Evolutionary conservation across 169 alveolate species (phyloP).

Genomic region (Eimeria acervulina): DNA sequence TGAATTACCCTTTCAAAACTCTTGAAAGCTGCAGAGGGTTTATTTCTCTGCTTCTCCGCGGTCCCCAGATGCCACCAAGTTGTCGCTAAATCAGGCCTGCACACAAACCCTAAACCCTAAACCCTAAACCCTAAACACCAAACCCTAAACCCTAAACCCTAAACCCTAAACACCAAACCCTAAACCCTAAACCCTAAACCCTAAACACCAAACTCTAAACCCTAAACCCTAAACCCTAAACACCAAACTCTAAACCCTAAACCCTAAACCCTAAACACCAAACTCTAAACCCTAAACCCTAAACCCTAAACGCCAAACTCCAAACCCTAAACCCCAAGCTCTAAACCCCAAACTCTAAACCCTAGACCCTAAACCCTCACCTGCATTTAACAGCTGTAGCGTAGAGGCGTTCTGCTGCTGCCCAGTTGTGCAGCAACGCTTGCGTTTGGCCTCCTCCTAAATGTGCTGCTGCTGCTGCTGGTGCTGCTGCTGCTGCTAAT

Average conservation of each 20-base stretch:
- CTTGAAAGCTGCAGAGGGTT: background rate
- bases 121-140: conserved; percentile 37
- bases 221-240: background rate
- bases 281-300: conserved; percentile 8
- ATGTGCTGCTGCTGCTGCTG: conserved; percentile 49
- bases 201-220: background rate
- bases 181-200: background rate
- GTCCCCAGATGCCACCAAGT: conserved; percentile 37
- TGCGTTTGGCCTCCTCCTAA: conserved; percentile 29
- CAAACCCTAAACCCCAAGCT: no score
- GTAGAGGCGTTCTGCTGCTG: conserved; percentile 31
- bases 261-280: conserved; percentile 17
- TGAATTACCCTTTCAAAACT: background rate
- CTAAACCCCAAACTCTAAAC: no score
- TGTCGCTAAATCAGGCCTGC: background rate
- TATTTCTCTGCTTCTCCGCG: background rate
- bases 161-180: background rate
- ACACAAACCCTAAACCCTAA: conserved; percentile 19
- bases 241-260: conserved; percentile 23
- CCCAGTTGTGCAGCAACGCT: conserved; percentile 58
- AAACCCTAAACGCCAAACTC: no score
- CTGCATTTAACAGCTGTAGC: conserved; percentile 25
- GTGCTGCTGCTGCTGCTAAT: conserved; percentile 9
- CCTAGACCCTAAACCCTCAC: background rate
- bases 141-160: conserved; percentile 6